Evolutionary conservation across 2,329 filamentous ascomycete genomes (phyloP).

Genomic region (Fusarium floridanum): DNA sequence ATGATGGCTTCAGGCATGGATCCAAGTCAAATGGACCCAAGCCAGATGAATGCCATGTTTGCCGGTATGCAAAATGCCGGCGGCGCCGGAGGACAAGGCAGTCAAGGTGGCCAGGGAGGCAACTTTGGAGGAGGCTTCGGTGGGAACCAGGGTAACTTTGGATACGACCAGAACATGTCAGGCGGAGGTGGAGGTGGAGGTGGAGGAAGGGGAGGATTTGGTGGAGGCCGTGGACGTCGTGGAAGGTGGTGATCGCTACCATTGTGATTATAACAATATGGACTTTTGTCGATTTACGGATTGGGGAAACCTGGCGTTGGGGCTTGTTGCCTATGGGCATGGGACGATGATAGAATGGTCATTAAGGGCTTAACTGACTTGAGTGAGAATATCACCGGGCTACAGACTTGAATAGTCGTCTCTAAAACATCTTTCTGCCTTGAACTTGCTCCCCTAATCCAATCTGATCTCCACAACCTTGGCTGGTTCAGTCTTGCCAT

Average conservation of each 20-base stretch:
- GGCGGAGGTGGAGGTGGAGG: slow-evolving; percentile 51
- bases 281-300: slow-evolving; percentile 41
- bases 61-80: slow-evolving; percentile 66
- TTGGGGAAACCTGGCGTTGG: slow-evolving; percentile 45
- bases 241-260: slow-evolving; percentile 38
- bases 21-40: slow-evolving; percentile 74
- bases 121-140: slow-evolving; percentile 68
- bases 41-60: slow-evolving; percentile 71
- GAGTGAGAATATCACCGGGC: slow-evolving; percentile 14
- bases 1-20: slow-evolving; percentile 77
- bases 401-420: slow-evolving; percentile 15
- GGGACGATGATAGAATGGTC: slow-evolving; percentile 38
- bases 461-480: slow-evolving; percentile 34
- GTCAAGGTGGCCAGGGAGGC: slow-evolving; percentile 64
- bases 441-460: not conserved
- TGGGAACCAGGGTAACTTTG: slow-evolving; percentile 65
- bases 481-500: slow-evolving; percentile 39
- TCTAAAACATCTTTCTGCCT: slow-evolving; percentile 3
- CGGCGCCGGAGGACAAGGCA: slow-evolving; percentile 54
- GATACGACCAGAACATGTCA: slow-evolving; percentile 63
- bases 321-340: slow-evolving; percentile 40
- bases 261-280: slow-evolving; percentile 1
- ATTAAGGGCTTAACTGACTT: slow-evolving; percentile 18
- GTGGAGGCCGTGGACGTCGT: slow-evolving; percentile 45
- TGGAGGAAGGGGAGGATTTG: slow-evolving; percentile 52